Base-by-base conservation (phyloP, 208 protist genomes). In the Lotmaria passim region DNA sequence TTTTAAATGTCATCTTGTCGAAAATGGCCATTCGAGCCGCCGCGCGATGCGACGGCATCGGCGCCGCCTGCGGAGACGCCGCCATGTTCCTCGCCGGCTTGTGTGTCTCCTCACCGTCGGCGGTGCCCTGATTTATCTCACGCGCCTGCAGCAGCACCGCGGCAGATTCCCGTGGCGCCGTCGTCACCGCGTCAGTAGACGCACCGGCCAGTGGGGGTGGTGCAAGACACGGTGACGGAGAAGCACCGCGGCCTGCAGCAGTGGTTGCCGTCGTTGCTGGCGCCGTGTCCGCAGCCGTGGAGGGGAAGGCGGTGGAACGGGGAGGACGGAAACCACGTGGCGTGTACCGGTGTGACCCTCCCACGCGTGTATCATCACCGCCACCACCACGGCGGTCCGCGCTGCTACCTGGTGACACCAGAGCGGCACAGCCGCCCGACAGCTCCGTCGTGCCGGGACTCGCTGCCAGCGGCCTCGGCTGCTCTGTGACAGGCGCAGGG, bases 321-420 rank as follows among this genome's bases (percentile, higher is more conserved):
- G 75, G 75, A 19, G 75, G 68, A 6, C 75, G 67, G 46, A 80
- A 80, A 30, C 60, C 75, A 7, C 68, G 68, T 15, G 70, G 47
- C 21, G 69, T 64, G 33, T 71, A 73, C 19, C 56, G 46, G 14
- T 47, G 41, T 15, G 39, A 39, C n/a, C 5, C 24, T 0, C 1
- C 24, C 26, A 14, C 39, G 30, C 17, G 11, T 17, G 55, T 10
- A 15, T 21, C 23, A 38, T 23, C 12, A 15, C 23, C 12, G 55
- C 23, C 19, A 24, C n/a, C n/a, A n/a, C n/a, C n/a, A n/a, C n/a
- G n/a, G n/a, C n/a, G n/a, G n/a, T n/a, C n/a, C n/a, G 24, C 21
- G 51, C 12, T 23, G 30, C 34, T 58, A 14, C 15, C n/a, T 2
- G 55, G 38, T 3, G 21, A 60, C 6, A 38, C 36, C 7, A 24